Evolutionary conservation across 352 stramenopile species (phyloP), one percentile per base, ranked within the genome.

Genomic region (Globisporangium nodosum): DNA sequence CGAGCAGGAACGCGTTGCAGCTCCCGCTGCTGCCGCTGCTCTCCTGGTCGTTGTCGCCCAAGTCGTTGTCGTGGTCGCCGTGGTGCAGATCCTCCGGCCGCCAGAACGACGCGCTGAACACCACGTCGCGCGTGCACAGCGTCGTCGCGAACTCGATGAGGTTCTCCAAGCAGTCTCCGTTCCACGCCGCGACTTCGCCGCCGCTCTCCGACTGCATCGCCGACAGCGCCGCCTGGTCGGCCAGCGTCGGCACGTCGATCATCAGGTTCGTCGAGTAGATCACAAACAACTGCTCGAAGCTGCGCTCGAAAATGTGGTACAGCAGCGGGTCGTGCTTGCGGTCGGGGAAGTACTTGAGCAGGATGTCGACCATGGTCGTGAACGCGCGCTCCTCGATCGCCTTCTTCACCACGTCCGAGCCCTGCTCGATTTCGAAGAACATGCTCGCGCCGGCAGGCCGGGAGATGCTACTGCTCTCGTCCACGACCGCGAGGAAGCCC

Each of bases 241-340:
- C 78, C 13, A 90, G 47, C 3, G 82, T 92, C 18, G 82, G 82
- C 46, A 92, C 78, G 50, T 89, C 78, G n/a, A 90, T 76, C 78
- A 92, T 86, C 40, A 92, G 69, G 50, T 79, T 80, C 27, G 81
- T 88, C 37, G 81, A 88, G 60, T 90, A 92, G 30, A 70, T 80
- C 49, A 80, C 65, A 30, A 90, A 81, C 27, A 92, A 43, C 35
- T 85, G 65, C 67, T 92, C 74, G 51, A 90, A 80, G 24, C 83
- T 83, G 33, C 66, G 65, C 54, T 92, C 73, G 58, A 85, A 90
- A 56, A 90, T 85, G 65, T 65, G 66, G 64, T 87, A 88, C 31
- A 92, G 54, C 24, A 84, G 71, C 20, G 81, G 65, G 27, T 92
- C 81, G 39, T 83, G 79, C 70, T 90, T 87, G 43, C 70, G 70